Conservation (phyloP, 345 rosid species). For the Hibiscus trionum region DNA sequence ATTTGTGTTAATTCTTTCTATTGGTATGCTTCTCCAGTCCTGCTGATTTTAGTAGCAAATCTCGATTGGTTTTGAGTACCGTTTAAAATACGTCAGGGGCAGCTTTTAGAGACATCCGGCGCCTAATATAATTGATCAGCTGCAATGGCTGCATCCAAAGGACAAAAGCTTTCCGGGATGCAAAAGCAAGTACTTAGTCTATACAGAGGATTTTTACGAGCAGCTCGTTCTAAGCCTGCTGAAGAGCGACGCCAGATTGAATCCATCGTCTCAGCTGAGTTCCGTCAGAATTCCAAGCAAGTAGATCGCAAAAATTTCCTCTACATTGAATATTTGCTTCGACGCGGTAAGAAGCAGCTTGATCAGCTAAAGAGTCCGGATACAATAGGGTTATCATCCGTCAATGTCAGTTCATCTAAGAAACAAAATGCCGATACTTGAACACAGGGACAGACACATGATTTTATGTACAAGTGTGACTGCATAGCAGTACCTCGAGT, state of each 20-base stretch:
- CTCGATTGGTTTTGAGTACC: neutral
- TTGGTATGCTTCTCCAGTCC: neutral
- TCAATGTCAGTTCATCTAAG: slow-evolving; percentile 24
- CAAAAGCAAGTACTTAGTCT: slow-evolving; percentile 81
- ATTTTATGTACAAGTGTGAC: no score
- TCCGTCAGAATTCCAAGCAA: slow-evolving; percentile 48
- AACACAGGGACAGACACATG: neutral
- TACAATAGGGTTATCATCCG: slow-evolving; percentile 39
- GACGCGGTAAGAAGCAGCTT: slow-evolving; percentile 71
- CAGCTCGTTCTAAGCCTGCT: slow-evolving; percentile 51
- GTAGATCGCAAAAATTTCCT: slow-evolving; percentile 76
- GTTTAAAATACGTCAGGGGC: neutral
- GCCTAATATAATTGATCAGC: slow-evolving; percentile 2
- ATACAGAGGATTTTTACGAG: slow-evolving; percentile 78
- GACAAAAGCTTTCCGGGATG: slow-evolving; percentile 60
- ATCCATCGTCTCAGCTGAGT: slow-evolving; percentile 53
- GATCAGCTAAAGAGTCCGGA: slow-evolving; percentile 66
- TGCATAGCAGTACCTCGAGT: no score
- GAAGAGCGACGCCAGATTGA: slow-evolving; percentile 58
- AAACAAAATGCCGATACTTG: slow-evolving; percentile 1
- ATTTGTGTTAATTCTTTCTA: neutral
- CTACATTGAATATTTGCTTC: slow-evolving; percentile 71
- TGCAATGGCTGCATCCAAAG: slow-evolving; percentile 26
- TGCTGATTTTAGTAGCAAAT: neutral
- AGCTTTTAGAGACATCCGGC: neutral